phyloP scores from a whole-genome alignment of 345 rosid genomes.

The Boechera divaricarpa region DNA sequence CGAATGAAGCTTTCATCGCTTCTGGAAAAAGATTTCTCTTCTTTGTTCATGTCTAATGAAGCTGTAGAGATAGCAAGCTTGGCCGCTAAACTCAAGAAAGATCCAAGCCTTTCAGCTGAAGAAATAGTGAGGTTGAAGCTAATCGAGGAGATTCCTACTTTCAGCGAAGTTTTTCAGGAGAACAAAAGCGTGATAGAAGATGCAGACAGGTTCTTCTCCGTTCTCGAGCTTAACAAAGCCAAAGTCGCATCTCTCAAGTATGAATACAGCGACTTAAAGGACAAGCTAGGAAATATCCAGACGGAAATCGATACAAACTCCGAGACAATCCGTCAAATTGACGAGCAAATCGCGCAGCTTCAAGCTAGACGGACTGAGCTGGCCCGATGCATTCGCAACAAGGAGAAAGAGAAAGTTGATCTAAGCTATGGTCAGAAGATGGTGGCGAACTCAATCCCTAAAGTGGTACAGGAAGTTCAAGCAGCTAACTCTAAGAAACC shows the following conservation, averaged over 20 bases:
- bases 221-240: constrained; percentile 59
- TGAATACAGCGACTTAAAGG: constrained; percentile 66
- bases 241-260: constrained; percentile 61
- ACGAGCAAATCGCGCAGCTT: constrained; percentile 61
- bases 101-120: constrained; percentile 63
- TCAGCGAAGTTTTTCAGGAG: constrained; percentile 61
- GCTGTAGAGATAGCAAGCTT: constrained; percentile 52
- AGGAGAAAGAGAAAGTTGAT: constrained; percentile 53
- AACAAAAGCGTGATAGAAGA: constrained; percentile 51
- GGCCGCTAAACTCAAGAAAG: constrained; percentile 57
- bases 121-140: constrained; percentile 67
- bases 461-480: constrained; percentile 62
- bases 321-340: constrained; percentile 55
- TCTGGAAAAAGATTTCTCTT: constrained; percentile 62
- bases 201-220: constrained; percentile 52
- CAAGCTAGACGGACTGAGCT: constrained; percentile 54
- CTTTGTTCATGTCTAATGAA: constrained; percentile 54
- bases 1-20: constrained; percentile 61
- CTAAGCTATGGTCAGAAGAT: constrained; percentile 51
- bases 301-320: constrained; percentile 53
- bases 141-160: constrained; percentile 68
- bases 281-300: constrained; percentile 55
- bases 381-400: constrained; percentile 39
- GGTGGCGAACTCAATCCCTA: constrained; percentile 59
- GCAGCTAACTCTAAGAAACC: constrained; percentile 55